Evolutionary conservation across 2,329 filamentous ascomycete species (phyloP).

Genomic region (Hymenoscyphus infarciens): DNA sequence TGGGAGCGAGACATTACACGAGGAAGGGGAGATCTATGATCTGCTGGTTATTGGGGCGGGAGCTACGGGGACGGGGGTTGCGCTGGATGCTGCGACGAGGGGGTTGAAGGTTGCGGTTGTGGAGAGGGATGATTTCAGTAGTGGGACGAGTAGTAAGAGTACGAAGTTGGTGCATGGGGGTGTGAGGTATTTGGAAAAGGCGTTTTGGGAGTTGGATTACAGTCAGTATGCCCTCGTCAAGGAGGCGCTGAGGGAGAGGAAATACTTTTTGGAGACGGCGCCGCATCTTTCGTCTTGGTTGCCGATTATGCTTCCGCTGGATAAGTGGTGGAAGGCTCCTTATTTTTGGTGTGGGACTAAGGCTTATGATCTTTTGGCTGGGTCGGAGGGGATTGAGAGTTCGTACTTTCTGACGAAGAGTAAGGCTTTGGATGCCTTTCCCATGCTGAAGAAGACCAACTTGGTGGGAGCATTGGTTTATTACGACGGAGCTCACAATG

Average conservation of each 20-base stretch:
- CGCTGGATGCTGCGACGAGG: constrained; percentile 67
- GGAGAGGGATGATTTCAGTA: constrained; percentile 70
- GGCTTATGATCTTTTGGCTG: constrained; percentile 80
- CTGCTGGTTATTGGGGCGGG: constrained; percentile 68
- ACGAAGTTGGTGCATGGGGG: constrained; percentile 76
- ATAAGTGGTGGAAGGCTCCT: constrained; percentile 73
- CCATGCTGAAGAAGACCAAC: constrained; percentile 79
- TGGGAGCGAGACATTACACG: constrained; percentile 33
- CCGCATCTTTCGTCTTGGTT: constrained; percentile 72
- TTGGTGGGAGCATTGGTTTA: constrained; percentile 82
- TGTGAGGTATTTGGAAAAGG: constrained; percentile 72
- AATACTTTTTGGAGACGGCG: constrained; percentile 71
- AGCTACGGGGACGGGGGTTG: constrained; percentile 68
- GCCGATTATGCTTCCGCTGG: constrained; percentile 71
- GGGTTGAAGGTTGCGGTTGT: constrained; percentile 69
- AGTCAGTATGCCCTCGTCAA: constrained; percentile 68
- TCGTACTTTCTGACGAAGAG: constrained; percentile 85
- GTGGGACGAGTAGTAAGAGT: constrained; percentile 71
- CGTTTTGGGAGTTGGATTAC: constrained; percentile 72
- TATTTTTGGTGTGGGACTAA: constrained; percentile 79
- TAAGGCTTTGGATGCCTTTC: constrained; percentile 82
- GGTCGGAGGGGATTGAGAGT: constrained; percentile 81
- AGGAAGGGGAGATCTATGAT: constrained; percentile 56
- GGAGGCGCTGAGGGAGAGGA: constrained; percentile 70
- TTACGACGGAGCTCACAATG: constrained; percentile 89